Evolutionary conservation across 371 early-diverging fungal species (phyloP), one percentile per base, ranked within the genome.

Genomic region (Rhizomucor miehei): DNA sequence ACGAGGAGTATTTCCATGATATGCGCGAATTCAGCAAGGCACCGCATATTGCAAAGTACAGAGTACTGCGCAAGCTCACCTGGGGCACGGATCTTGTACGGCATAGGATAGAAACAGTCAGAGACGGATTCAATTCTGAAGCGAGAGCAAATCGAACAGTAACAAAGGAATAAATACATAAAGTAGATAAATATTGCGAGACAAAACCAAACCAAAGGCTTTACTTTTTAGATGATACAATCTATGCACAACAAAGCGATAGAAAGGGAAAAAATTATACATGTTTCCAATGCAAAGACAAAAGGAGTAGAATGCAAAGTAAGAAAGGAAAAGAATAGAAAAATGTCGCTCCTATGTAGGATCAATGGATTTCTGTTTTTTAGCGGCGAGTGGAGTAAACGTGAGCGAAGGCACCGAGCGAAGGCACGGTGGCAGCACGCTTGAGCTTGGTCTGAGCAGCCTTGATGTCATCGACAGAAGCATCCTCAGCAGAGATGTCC

Each of bases 181-280:
- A 6, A 11, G 6, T n/a, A 16, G 8, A 17, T 51, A 81, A 10
- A 71, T 75, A 36, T 53, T 77, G 9, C 97, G 96, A 9, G 96
- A 97, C 62, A 95, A 98, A 60, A 67, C 90, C 12, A 97, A 98
- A 67, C 96, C 97, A 65, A 94, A 94, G 86, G 97, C 91, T 73
- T 83, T 88, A 2, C 80, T 89, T 51, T 72, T 77, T 9, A 41
- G 41, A 6, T 69, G 69, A 44, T 41, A 48, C 48, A 48, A 41
- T 41, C 41, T 41, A 41, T 35, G 48, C 48, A 35, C 24, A 48
- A 35, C 12, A 48, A 48, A 48, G 48, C 41, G 41, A 41, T 41
- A 41, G 41, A 41, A 48, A 35, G 48, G 25, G 19, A 45, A 25
- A 24, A 48, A 48, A 48, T 24, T 48, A 35, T 48, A 48, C 48